Percentiles rank a stretch among this genome's conserved stretches.
Conservation (phyloP, 352 stramenopile species). For the Thalassiosira hispida region DNA sequence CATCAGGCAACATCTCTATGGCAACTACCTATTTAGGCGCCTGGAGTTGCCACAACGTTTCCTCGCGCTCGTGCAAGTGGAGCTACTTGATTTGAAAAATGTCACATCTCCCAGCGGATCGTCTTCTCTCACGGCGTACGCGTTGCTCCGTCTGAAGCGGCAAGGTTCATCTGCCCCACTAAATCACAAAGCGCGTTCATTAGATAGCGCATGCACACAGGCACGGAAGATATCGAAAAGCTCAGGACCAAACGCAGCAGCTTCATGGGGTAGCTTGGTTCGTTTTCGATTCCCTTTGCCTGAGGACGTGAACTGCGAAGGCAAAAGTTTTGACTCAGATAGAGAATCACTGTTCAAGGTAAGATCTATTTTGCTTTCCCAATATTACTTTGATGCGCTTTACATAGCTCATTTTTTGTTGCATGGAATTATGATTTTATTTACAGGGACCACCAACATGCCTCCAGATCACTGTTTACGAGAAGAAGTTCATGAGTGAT, state of each 20-base stretch:
- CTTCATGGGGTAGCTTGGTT: constrained; percentile 83
- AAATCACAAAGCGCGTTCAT: constrained; percentile 77
- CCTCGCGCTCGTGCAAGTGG: constrained; percentile 82
- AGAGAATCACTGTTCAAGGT: constrained; percentile 83
- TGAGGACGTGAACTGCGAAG: constrained; percentile 77
- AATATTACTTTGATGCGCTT: constrained; percentile 1
- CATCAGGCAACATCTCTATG: constrained; percentile 83
- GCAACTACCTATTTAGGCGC: constrained; percentile 79
- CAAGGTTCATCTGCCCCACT: constrained; percentile 69
- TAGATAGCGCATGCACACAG: constrained; percentile 77
- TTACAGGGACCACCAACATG: constrained; percentile 72
- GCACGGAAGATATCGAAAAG: constrained; percentile 82
- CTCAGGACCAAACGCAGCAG: constrained; percentile 82
- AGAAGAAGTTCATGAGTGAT: constrained; percentile 87
- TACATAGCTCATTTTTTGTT: background rate
- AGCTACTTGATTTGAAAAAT: constrained; percentile 86
- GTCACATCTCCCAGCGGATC: constrained; percentile 82
- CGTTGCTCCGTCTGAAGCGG: constrained; percentile 78
- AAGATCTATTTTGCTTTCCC: constrained; percentile 5
- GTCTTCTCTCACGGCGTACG: constrained; percentile 80
- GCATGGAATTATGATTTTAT: background rate
- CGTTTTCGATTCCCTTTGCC: constrained; percentile 83
- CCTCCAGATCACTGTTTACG: constrained; percentile 83
- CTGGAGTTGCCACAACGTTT: constrained; percentile 79
- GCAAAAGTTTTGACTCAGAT: constrained; percentile 75